These are phyloP conservation scores for Parmales sp. DNA, from an alignment of 108 stramenopile species.

Conservation along the genomic window DNA sequence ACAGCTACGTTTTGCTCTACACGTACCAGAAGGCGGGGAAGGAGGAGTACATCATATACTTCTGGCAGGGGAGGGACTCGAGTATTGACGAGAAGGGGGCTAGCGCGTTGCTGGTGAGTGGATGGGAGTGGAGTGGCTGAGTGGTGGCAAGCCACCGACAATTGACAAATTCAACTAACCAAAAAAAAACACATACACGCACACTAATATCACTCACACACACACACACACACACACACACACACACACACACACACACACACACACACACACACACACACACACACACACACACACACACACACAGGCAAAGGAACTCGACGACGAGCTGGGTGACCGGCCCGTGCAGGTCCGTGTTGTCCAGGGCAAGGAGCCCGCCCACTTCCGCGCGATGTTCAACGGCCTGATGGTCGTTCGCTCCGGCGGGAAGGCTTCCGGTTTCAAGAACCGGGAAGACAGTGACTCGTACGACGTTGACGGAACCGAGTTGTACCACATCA, in stretches of 20 bases:
- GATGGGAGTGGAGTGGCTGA: no score
- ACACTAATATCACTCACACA: no score
- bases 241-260: no score
- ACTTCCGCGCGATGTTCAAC: constrained; percentile 40
- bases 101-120: constrained; percentile 30
- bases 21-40: constrained; percentile 19
- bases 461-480: constrained; percentile 27
- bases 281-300: no score
- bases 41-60: constrained; percentile 40
- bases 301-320: constrained; percentile 32
- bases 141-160: no score
- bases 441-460: constrained; percentile 17
- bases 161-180: no score
- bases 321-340: constrained; percentile 18
- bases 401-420: constrained; percentile 36
- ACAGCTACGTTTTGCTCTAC: constrained; percentile 42
- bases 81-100: constrained; percentile 33
- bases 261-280: no score
- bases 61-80: constrained; percentile 38
- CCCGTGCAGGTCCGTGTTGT: constrained; percentile 35
- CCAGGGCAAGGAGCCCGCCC: constrained; percentile 45
- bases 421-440: constrained; percentile 35
- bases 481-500: constrained; percentile 37
- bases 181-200: no score
- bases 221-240: no score